A percentile compares a stretch with the other conserved stretches of the same genome.
Evolutionary conservation across 306 rosid species (phyloP).

Genomic region (Medicago lupulina): DNA sequence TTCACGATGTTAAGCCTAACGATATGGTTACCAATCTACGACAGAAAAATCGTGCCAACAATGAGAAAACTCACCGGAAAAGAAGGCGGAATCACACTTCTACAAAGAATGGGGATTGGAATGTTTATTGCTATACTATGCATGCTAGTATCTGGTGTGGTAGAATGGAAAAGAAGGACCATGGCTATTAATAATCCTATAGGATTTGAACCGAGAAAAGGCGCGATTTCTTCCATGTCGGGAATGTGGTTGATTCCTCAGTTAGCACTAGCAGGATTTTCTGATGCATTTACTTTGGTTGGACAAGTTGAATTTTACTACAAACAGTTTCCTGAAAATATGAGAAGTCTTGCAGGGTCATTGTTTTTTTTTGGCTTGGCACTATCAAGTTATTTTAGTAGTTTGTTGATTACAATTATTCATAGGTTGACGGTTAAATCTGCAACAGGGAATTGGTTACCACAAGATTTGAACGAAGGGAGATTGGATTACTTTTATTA

Average conservation of each 20-base stretch:
- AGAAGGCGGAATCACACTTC: conserved; percentile 82
- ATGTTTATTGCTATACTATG: conserved; percentile 52
- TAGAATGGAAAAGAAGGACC: conserved; percentile 57
- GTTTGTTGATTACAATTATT: conserved; percentile 49
- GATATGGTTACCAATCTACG: conserved; percentile 74
- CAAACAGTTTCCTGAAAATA: conserved; percentile 92
- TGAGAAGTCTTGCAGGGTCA: conserved; percentile 90
- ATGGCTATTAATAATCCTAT: conserved; percentile 55
- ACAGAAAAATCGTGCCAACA: conserved; percentile 61
- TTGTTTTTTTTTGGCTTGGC: conserved; percentile 56
- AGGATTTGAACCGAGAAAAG: conserved; percentile 64
- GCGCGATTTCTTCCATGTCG: conserved; percentile 79
- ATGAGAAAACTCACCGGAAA: conserved; percentile 59
- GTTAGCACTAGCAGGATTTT: conserved; percentile 56
- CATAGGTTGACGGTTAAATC: conserved; percentile 29
- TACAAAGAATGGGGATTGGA: conserved; percentile 86
- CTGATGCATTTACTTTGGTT: conserved; percentile 61
- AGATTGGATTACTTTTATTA: conserved; percentile 65
- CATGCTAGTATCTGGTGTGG: conserved; percentile 62
- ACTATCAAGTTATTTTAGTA: conserved; percentile 53
- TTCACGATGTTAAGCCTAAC: conserved; percentile 72
- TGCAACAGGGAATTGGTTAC: conserved; percentile 47
- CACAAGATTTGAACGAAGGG: conserved; percentile 64
- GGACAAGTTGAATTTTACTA: conserved; percentile 83
- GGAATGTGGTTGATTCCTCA: conserved; percentile 86